Conservation (phyloP, 2,329 filamentous ascomycete genomes). For the Xylaria sp. region DNA sequence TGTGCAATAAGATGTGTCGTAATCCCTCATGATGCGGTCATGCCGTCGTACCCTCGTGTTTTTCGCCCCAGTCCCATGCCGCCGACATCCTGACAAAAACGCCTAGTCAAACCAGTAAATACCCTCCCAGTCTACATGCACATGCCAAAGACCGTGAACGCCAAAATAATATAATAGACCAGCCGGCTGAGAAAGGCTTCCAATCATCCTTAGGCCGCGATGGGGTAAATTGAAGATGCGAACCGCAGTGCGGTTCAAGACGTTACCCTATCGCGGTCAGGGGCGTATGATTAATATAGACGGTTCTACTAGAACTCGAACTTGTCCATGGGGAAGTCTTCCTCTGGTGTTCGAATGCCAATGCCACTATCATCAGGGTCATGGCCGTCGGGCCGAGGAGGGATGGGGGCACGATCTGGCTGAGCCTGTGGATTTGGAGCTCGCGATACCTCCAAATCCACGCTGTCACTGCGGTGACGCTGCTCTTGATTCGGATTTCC, state of each 20-base stretch:
- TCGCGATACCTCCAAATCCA: slow-evolving; percentile 58
- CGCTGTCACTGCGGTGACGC: slow-evolving; percentile 59
- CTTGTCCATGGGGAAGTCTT: slow-evolving; percentile 71
- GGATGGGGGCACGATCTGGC: slow-evolving; percentile 63
- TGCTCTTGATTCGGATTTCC: slow-evolving; percentile 53
- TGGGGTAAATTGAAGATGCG: slow-evolving; percentile 4
- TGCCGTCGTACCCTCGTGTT: slow-evolving; percentile 44
- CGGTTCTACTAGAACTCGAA: slow-evolving; percentile 60
- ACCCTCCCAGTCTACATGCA: slow-evolving; percentile 28
- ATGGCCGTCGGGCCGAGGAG: slow-evolving; percentile 57
- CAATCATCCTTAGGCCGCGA: slow-evolving; percentile 18
- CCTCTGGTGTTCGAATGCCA: slow-evolving; percentile 74
- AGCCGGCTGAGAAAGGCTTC: slow-evolving; percentile 12
- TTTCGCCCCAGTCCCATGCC: slow-evolving; percentile 17
- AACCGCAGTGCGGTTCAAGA: slow-evolving; percentile 10
- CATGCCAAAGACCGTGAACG: slow-evolving; percentile 33
- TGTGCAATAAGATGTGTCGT: slow-evolving; percentile 31
- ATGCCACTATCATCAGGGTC: slow-evolving; percentile 79
- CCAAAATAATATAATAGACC: slow-evolving; percentile 37
- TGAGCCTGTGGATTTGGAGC: slow-evolving; percentile 58
- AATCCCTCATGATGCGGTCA: slow-evolving; percentile 44
- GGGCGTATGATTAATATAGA: slow-evolving; percentile 49
- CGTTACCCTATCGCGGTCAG: slow-evolving; percentile 39
- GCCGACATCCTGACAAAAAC: slow-evolving; percentile 15
- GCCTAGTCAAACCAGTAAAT: slow-evolving; percentile 12